Evolutionary conservation across 2,329 filamentous ascomycete genomes (phyloP).

Genomic region (Pseudocercospora vitis): DNA sequence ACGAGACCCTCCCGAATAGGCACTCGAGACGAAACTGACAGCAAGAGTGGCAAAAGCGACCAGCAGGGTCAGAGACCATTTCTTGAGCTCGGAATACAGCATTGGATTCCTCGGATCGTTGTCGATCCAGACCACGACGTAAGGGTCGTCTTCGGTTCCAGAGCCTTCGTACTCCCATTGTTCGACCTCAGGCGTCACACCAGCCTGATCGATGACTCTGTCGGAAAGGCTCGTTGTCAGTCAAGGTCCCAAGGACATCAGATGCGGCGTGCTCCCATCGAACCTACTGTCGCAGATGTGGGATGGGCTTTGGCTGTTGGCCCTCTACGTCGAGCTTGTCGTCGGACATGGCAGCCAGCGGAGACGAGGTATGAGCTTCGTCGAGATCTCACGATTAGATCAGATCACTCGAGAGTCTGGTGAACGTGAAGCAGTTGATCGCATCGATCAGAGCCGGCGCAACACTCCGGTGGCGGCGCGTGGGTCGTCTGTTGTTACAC

Average conservation of each 20-base stretch:
- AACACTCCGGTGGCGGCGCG: too few relatives aligned
- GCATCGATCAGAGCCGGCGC: too few relatives aligned
- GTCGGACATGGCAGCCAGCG: slow-evolving; percentile 19
- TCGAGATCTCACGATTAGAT: not conserved
- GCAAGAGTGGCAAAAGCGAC: slow-evolving; percentile 67
- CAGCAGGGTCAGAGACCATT: slow-evolving; percentile 65
- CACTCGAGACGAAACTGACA: slow-evolving; percentile 69
- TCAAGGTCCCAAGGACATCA: not conserved
- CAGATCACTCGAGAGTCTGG: not conserved
- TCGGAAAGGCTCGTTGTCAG: too few relatives aligned
- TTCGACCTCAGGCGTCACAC: slow-evolving; percentile 38
- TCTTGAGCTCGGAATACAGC: slow-evolving; percentile 56
- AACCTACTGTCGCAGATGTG: slow-evolving; percentile 36
- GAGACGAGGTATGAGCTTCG: not conserved
- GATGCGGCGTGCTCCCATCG: too few relatives aligned
- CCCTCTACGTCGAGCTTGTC: slow-evolving; percentile 36
- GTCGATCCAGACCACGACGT: slow-evolving; percentile 64
- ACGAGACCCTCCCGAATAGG: slow-evolving; percentile 60
- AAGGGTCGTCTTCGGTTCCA: slow-evolving; percentile 68
- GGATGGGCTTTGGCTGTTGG: slow-evolving; percentile 30
- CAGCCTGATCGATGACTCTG: slow-evolving; percentile 37
- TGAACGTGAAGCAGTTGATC: too few relatives aligned
- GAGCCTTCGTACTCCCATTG: slow-evolving; percentile 38
- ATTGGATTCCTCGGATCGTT: slow-evolving; percentile 68
- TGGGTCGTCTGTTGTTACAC: too few relatives aligned